These are phyloP conservation scores for Leptomonas pyrrhocoris DNA, from an alignment of 208 protist species.

Conservation along the genomic window DNA sequence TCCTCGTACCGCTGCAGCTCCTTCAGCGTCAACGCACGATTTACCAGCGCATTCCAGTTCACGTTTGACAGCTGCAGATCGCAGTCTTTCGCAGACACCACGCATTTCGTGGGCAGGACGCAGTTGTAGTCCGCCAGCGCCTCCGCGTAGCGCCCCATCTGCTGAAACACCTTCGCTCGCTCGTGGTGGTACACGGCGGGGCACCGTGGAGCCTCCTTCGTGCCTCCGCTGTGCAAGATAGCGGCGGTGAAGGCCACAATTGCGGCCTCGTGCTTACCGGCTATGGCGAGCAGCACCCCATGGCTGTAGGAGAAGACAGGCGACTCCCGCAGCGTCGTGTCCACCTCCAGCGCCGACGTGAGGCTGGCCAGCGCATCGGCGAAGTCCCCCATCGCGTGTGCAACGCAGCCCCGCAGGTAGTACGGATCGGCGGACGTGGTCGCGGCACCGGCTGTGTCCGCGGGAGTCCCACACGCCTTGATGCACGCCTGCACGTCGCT, in stretches of 20 bases:
- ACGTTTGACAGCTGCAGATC: neutral
- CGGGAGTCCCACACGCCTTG: conserved; percentile 20
- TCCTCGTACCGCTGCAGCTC: conserved; percentile 67
- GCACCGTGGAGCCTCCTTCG: neutral
- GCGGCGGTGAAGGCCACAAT: conserved; percentile 50
- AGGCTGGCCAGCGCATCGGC: conserved; percentile 61
- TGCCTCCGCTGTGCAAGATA: conserved; percentile 34
- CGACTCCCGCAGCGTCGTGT: conserved; percentile 43
- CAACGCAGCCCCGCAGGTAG: conserved; percentile 82
- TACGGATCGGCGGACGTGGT: conserved; percentile 50
- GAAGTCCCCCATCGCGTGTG: conserved; percentile 62
- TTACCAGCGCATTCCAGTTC: conserved; percentile 69
- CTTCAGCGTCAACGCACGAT: conserved; percentile 87
- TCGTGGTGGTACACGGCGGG: conserved; percentile 67
- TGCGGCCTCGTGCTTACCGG: conserved; percentile 39
- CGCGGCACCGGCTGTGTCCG: neutral
- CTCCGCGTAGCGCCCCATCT: conserved; percentile 49
- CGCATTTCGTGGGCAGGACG: conserved; percentile 44
- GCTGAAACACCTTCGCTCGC: conserved; percentile 85
- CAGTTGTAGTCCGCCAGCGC: conserved; percentile 80
- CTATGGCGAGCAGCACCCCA: conserved; percentile 51
- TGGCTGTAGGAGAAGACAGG: conserved; percentile 53
- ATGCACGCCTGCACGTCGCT: conserved; percentile 41
- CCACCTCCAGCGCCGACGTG: conserved; percentile 43
- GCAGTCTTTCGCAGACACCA: neutral